Evolutionary conservation across 2,329 filamentous ascomycete genomes (phyloP).

Genomic region (Fusarium nurragi): DNA sequence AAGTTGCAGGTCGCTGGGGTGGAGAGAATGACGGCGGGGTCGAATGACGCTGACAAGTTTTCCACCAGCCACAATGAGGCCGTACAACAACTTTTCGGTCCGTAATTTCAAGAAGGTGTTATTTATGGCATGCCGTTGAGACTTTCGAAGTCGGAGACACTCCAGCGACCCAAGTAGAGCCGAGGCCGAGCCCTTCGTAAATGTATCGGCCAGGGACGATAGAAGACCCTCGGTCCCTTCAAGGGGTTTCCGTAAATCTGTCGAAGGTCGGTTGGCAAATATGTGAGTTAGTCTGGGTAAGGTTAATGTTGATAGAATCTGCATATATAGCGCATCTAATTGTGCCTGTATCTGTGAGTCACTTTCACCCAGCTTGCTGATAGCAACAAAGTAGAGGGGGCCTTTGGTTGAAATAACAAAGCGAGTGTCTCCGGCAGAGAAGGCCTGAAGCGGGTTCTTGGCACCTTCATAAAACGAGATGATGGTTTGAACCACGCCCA

Average conservation of each 20-base stretch:
- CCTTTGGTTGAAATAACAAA: slow-evolving; percentile 89
- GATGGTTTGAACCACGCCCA: slow-evolving; percentile 95
- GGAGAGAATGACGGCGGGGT: slow-evolving; percentile 92
- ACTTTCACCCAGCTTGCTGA: slow-evolving; percentile 91
- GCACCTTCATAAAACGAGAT: slow-evolving; percentile 94
- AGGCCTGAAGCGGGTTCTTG: slow-evolving; percentile 80
- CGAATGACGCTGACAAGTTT: slow-evolving; percentile 93
- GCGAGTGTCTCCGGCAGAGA: slow-evolving; percentile 84
- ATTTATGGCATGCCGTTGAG: slow-evolving; percentile 86
- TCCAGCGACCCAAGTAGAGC: slow-evolving; percentile 89
- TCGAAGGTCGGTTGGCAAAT: slow-evolving; percentile 91
- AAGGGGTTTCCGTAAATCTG: slow-evolving; percentile 87
- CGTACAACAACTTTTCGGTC: slow-evolving; percentile 84
- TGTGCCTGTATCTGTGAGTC: slow-evolving; percentile 87
- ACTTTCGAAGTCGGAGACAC: slow-evolving; percentile 90
- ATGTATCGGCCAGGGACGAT: slow-evolving; percentile 92
- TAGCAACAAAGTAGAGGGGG: slow-evolving; percentile 90
- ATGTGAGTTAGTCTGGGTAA: slow-evolving; percentile 86
- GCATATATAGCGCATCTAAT: slow-evolving; percentile 95
- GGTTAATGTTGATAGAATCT: slow-evolving; percentile 94
- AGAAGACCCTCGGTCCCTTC: slow-evolving; percentile 91
- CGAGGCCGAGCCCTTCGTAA: slow-evolving; percentile 90
- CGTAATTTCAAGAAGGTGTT: slow-evolving; percentile 83
- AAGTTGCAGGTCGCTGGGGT: slow-evolving; percentile 93
- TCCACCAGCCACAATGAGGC: slow-evolving; percentile 90